phyloP scores from a whole-genome alignment of 2,329 filamentous ascomycete species.

The Microsporum canis region DNA sequence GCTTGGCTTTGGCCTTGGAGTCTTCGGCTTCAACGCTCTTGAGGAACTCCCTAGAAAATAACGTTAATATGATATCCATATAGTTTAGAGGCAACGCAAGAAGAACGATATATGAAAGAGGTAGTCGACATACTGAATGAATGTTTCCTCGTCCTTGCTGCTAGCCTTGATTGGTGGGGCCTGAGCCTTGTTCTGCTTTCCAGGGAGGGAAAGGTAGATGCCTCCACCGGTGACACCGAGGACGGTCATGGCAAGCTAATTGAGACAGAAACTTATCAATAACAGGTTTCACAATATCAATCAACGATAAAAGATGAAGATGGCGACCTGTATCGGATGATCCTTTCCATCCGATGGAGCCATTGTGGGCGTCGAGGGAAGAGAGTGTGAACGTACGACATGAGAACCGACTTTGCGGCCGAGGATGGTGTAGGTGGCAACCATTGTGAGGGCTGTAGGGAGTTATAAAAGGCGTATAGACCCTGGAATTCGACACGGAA shows the following conservation, averaged over 20 bases:
- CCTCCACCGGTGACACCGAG: conserved; percentile 41
- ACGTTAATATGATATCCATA: background rate
- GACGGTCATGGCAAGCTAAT: conserved; percentile 50
- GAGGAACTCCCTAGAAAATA: conserved; percentile 38
- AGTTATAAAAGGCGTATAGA: background rate
- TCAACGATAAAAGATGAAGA: background rate
- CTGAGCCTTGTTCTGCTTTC: conserved; percentile 37
- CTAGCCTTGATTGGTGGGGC: conserved; percentile 51
- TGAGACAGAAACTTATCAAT: conserved; percentile 7
- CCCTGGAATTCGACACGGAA: background rate
- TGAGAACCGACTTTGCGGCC: conserved; percentile 44
- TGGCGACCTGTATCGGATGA: background rate
- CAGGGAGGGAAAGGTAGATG: conserved; percentile 35
- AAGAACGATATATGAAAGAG: background rate
- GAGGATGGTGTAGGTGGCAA: conserved; percentile 41
- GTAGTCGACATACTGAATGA: conserved; percentile 48
- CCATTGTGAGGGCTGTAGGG: conserved; percentile 32
- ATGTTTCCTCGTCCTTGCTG: conserved; percentile 57
- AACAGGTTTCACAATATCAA: background rate
- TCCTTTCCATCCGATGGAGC: background rate
- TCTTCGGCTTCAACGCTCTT: conserved; percentile 39
- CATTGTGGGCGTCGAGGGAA: conserved; percentile 8
- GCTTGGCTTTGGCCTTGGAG: conserved; percentile 23
- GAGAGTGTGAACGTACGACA: conserved; percentile 31
- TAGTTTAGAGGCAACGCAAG: background rate